A percentile compares a stretch with the other conserved stretches of the same genome.
Conservation (phyloP, 768 basidiomycete genomes). For the Mycena kentingensis region DNA sequence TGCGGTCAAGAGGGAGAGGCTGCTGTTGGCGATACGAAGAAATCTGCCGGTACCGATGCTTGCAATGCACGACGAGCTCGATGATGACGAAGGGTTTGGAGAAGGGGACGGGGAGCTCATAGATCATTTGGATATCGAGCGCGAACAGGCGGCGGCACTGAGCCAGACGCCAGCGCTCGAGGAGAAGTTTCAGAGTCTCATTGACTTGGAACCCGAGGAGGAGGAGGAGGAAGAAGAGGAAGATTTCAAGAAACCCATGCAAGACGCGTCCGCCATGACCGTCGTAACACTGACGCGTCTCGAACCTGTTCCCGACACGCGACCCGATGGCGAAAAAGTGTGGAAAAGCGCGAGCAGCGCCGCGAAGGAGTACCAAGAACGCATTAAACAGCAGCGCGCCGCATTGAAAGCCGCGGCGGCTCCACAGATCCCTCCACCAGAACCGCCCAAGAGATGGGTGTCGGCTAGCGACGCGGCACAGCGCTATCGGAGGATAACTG, state of each 20-base stretch:
- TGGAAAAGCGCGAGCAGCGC: constrained; percentile 21
- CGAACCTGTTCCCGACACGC: not conserved
- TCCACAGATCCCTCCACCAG: not conserved
- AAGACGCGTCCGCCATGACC: not conserved
- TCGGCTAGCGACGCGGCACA: constrained; percentile 20
- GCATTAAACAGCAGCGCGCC: constrained; percentile 9
- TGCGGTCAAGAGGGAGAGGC: constrained; percentile 13
- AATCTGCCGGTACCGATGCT: constrained; percentile 7
- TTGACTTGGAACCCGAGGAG: constrained; percentile 10
- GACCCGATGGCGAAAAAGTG: constrained; percentile 3
- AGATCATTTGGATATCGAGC: constrained; percentile 17
- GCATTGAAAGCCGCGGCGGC: constrained; percentile 3
- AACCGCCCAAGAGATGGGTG: constrained; percentile 16
- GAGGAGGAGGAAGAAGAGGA: not conserved
- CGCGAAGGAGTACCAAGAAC: constrained; percentile 9
- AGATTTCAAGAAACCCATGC: not conserved
- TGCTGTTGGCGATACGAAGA: constrained; percentile 6
- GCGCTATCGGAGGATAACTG: constrained; percentile 4
- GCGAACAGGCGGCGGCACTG: constrained; percentile 18
- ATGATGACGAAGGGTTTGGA: not conserved
- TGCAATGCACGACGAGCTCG: not conserved
- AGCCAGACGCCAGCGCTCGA: constrained; percentile 6
- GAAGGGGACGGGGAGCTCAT: not conserved
- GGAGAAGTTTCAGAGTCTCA: constrained; percentile 16
- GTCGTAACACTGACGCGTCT: not conserved